A percentile compares a stretch with the other conserved stretches of the same genome.
These are phyloP conservation scores for Pharnaceum exiguum DNA, from an alignment of 148 eudicot species.

Conservation along the genomic window DNA sequence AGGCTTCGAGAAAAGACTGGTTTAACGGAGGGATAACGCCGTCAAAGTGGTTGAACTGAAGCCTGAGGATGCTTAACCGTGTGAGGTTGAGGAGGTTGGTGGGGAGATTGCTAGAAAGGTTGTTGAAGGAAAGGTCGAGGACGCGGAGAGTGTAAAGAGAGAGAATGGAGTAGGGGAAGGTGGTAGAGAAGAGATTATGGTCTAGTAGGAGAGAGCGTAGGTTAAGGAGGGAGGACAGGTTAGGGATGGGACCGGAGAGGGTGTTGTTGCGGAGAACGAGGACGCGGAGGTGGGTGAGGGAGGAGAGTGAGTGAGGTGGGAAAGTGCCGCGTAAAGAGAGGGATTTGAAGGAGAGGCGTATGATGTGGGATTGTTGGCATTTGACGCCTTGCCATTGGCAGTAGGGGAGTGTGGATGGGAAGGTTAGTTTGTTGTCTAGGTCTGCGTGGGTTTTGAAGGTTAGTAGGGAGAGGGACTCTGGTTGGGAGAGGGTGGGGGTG, in stretches of 20 bases:
- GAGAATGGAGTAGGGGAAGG: conserved; percentile 36
- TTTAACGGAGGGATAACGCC: conserved; percentile 56
- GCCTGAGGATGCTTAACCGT: conserved; percentile 38
- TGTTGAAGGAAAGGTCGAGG: conserved; percentile 60
- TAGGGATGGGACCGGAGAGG: conserved; percentile 63
- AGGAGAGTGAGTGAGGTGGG: conserved; percentile 37
- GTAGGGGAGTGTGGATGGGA: conserved; percentile 40
- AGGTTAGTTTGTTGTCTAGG: conserved; percentile 41
- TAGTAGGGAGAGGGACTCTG: conserved; percentile 44
- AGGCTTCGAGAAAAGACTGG: conserved; percentile 35
- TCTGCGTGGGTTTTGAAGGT: conserved; percentile 44
- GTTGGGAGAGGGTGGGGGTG: background rate
- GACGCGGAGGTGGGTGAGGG: conserved; percentile 60
- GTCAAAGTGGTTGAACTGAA: conserved; percentile 53
- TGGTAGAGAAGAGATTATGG: conserved; percentile 45
- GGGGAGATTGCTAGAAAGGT: conserved; percentile 48
- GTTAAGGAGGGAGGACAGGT: conserved; percentile 42
- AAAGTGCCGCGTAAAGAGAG: conserved; percentile 51
- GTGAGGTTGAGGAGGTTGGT: conserved; percentile 31
- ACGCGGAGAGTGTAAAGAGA: conserved; percentile 40
- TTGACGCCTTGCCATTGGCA: conserved; percentile 71
- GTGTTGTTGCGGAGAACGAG: conserved; percentile 71
- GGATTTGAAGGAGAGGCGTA: conserved; percentile 36
- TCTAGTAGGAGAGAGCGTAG: conserved; percentile 55
- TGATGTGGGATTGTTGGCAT: conserved; percentile 53